Conservation (phyloP, 345 rosid species). For the Toxicodendron radicans region DNA sequence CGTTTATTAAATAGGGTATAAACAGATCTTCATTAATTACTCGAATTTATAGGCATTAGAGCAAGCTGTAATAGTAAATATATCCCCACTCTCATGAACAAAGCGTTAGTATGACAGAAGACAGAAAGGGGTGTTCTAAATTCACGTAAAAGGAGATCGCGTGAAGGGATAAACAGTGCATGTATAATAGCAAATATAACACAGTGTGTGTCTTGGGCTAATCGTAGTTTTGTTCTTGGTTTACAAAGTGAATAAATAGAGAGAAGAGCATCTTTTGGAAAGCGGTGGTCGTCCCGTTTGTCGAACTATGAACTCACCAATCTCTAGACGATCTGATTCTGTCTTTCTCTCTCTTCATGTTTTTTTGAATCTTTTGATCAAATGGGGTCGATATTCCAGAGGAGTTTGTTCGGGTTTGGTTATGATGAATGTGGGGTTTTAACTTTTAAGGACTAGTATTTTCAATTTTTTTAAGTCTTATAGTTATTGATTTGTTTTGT, state of each 20-base stretch:
- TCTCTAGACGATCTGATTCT: constrained; percentile 79
- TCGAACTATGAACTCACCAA: constrained; percentile 54
- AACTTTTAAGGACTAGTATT: not conserved
- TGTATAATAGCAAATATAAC: constrained; percentile 32
- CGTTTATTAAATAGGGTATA: constrained; percentile 26
- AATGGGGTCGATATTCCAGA: constrained; percentile 39
- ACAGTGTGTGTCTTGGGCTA: constrained; percentile 48
- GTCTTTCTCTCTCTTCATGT: constrained; percentile 24
- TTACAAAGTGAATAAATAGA: constrained; percentile 39
- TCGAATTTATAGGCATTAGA: constrained; percentile 36
- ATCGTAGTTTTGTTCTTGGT: constrained; percentile 41
- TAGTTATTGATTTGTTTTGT: not conserved
- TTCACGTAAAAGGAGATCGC: constrained; percentile 28
- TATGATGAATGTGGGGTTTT: constrained; percentile 38
- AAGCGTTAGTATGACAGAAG: constrained; percentile 3
- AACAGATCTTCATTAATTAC: constrained; percentile 40
- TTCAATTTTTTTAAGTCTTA: not conserved
- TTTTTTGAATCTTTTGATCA: constrained; percentile 60
- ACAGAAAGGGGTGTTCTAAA: not conserved
- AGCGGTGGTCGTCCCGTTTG: constrained; percentile 84
- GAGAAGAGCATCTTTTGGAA: constrained; percentile 84
- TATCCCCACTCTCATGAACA: constrained; percentile 3
- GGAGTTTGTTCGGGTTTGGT: constrained; percentile 29
- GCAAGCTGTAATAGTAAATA: constrained; percentile 19
- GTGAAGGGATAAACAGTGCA: constrained; percentile 32